Evolutionary conservation across 345 rosid genomes (phyloP), one percentile per base, ranked within the genome.

Genomic region (Populus pruinosa): DNA sequence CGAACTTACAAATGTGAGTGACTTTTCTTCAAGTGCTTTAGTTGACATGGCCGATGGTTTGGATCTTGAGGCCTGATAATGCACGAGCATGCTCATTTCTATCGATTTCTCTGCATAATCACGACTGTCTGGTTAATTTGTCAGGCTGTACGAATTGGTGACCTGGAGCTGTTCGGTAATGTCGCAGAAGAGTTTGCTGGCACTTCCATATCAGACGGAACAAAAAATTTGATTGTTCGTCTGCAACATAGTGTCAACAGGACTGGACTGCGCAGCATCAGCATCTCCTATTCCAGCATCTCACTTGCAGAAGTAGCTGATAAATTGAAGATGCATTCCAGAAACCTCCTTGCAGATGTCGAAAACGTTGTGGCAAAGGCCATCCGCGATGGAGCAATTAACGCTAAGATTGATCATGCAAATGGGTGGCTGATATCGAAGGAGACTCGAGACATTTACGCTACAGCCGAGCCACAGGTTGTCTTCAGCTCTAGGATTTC

Each of bases 401-500:
- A 94, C 68, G 97, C 96, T 4, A 90, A 88, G 64, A 65, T 90
- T 44, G 98, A 93, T 78, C 98, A 86, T 77, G 82, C 87, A 16
- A 93, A 86, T 14, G 91, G 90, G 27, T 91, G 87, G 76, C 88
- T 90, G 94, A 87, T 90, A 8, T 93, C 97, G 5, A 91, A 90
- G 83, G 97, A 93, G 79, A 91, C 98, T 0, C 93, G 93, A 36
- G 97, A 92, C 79, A 89, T 95, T 43, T 93, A 91, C 83, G 91
- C 98, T 1, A 92, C 96, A 17, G 92, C 86, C 23, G 98, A 93
- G 82, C 98, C 97, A 20, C 99, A 91, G 76, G 79, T 80, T 2
- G 98, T 94, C 25, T 93, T 95, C 62, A 89, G 91, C 88, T 95
- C 96, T 1, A 88, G 97, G 75, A 91, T 93, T n/a, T 91, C 97